A percentile compares a stretch with the other conserved stretches of the same genome.
Evolutionary conservation across 2,329 filamentous ascomycete species (phyloP).

Genomic region (Trichoderma sp.): DNA sequence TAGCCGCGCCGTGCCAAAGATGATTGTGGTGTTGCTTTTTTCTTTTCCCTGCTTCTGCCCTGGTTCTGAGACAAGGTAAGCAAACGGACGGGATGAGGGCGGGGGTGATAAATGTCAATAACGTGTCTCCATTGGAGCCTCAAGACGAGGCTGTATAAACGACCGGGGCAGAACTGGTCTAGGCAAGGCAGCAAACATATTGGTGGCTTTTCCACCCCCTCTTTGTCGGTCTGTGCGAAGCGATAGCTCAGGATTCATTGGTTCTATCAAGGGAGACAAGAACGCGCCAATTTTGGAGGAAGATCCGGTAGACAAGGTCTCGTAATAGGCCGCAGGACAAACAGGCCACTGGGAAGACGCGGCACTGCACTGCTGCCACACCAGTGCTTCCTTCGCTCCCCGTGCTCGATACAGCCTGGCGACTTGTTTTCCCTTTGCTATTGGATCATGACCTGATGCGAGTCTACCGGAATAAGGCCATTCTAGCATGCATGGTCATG

Average conservation of each 20-base stretch:
- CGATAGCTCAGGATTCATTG: background rate
- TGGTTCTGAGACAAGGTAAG: background rate
- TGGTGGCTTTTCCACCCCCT: background rate
- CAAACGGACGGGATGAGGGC: background rate
- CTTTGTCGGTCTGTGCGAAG: background rate
- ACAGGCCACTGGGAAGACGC: background rate
- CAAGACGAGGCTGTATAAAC: conserved; percentile 2
- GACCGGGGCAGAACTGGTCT: background rate
- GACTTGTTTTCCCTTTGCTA: background rate
- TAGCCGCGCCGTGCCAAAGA: background rate
- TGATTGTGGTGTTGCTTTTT: background rate
- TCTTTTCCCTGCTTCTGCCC: background rate
- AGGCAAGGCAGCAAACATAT: background rate
- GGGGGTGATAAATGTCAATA: background rate
- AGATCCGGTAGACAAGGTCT: background rate
- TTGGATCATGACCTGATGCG: background rate
- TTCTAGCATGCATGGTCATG: background rate
- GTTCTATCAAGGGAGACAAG: background rate
- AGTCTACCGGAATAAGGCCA: background rate
- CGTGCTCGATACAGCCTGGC: background rate
- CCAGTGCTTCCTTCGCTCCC: background rate
- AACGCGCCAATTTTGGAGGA: background rate
- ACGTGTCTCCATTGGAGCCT: background rate
- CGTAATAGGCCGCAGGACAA: background rate
- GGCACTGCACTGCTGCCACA: background rate